Conservation (phyloP, 805 yeast genomes). For the Candida chauliodis region DNA sequence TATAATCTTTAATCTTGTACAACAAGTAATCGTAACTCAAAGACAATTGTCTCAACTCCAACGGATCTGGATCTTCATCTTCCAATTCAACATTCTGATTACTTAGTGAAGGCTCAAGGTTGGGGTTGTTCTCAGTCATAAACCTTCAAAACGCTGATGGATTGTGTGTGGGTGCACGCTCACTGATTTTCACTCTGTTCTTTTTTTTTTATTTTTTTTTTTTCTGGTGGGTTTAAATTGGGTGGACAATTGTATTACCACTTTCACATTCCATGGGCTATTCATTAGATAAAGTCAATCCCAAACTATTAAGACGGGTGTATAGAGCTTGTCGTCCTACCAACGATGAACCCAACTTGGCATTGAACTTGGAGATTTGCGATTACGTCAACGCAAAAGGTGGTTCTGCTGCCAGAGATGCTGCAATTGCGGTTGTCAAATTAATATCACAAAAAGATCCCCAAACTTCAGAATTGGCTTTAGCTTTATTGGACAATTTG, state of each 20-base stretch:
- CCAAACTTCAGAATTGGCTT: conserved; percentile 79
- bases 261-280: no score
- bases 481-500: conserved; percentile 78
- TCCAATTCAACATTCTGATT: not conserved
- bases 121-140: no score
- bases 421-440: conserved; percentile 80
- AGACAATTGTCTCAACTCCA: conserved; percentile 57
- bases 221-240: no score
- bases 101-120: no score
- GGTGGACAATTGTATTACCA: not conserved
- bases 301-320: conserved; percentile 43
- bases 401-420: conserved; percentile 87
- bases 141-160: no score
- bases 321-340: conserved; percentile 86
- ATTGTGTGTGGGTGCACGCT: not conserved
- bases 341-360: conserved; percentile 80
- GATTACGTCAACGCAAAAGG: conserved; percentile 91
- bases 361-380: conserved; percentile 86
- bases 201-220: not conserved
- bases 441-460: conserved; percentile 79
- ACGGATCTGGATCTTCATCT: conserved; percentile 44
- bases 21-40: conserved; percentile 62
- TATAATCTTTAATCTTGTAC: conserved; percentile 57
- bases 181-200: not conserved
- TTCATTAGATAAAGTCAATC: conserved; percentile 43